A percentile compares a stretch with the other conserved stretches of the same genome.
These are phyloP conservation scores for Aotearoamyces nothofagi DNA, from an alignment of 2,329 filamentous ascomycete genomes.

Conservation along the genomic window DNA sequence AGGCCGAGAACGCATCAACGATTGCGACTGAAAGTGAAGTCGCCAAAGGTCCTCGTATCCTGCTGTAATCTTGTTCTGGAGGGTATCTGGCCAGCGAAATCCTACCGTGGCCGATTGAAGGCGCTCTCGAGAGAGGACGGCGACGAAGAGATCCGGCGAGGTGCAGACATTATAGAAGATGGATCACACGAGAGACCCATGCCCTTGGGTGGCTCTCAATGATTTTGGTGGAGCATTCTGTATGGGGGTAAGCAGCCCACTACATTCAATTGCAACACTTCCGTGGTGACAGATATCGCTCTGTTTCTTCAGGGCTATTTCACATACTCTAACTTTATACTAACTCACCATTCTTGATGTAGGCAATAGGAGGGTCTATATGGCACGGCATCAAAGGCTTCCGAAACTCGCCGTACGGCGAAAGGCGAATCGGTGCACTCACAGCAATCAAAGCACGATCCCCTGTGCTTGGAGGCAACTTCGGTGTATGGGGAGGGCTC, in stretches of 20 bases:
- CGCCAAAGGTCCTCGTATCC: too few relatives aligned
- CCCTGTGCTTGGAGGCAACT: constrained; percentile 92
- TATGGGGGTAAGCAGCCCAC: constrained; percentile 65
- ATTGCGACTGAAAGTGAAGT: too few relatives aligned
- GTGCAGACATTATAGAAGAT: constrained; percentile 30
- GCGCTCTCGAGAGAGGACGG: too few relatives aligned
- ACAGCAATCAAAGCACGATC: constrained; percentile 96
- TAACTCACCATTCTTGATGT: constrained; percentile 3
- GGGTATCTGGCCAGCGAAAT: too few relatives aligned
- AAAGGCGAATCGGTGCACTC: constrained; percentile 87
- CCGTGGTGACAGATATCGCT: too few relatives aligned
- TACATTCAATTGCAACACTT: constrained; percentile 4
- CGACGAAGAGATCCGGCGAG: constrained; percentile 1
- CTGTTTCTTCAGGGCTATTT: too few relatives aligned
- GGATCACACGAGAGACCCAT: constrained; percentile 95
- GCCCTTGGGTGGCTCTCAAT: constrained; percentile 90
- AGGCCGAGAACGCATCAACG: too few relatives aligned
- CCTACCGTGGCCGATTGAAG: too few relatives aligned
- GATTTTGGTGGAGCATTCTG: constrained; percentile 95
- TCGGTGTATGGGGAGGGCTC: constrained; percentile 91
- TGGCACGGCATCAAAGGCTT: constrained; percentile 98
- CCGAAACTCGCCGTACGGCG: constrained; percentile 78
- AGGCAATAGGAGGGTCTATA: constrained; percentile 68
- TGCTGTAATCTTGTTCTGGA: too few relatives aligned
- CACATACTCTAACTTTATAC: too few relatives aligned